Conservation (phyloP, 2,329 filamentous ascomycete species). For the Cladosporium sp. region DNA sequence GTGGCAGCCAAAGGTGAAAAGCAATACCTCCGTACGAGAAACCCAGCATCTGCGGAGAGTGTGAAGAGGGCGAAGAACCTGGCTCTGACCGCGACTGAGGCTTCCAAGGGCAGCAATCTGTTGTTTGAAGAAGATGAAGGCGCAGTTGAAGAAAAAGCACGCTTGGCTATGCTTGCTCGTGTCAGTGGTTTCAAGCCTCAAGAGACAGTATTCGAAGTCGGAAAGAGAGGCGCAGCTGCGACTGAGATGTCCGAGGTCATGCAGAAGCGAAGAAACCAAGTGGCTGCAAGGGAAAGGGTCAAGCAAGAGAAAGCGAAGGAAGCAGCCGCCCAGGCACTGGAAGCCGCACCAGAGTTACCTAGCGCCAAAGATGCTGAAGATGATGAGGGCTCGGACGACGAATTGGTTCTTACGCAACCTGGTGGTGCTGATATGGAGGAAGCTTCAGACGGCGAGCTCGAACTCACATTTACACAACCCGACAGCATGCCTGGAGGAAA, state of each 20-base stretch:
- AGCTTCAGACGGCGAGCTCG: constrained; percentile 50
- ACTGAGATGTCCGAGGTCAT: constrained; percentile 70
- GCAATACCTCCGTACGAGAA: constrained; percentile 83
- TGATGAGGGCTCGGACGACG: constrained; percentile 32
- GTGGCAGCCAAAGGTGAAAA: constrained; percentile 88
- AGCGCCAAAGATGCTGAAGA: constrained; percentile 35
- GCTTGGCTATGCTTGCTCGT: constrained; percentile 79
- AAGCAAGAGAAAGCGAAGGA: constrained; percentile 36
- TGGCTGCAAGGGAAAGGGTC: constrained; percentile 47
- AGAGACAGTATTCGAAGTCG: constrained; percentile 96
- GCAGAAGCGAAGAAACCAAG: constrained; percentile 65
- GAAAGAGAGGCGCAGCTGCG: constrained; percentile 61
- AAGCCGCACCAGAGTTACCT: constrained; percentile 1
- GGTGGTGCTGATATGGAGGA: constrained; percentile 35
- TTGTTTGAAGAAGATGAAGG: constrained; percentile 64
- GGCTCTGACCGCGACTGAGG: constrained; percentile 53
- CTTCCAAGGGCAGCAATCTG: constrained; percentile 70
- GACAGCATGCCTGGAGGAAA: constrained; percentile 16
- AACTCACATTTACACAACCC: constrained; percentile 45
- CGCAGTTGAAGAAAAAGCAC: constrained; percentile 61
- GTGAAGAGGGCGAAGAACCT: constrained; percentile 81
- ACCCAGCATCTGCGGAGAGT: constrained; percentile 84
- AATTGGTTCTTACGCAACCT: constrained; percentile 32
- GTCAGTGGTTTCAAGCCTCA: constrained; percentile 84
- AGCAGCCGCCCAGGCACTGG: constrained; percentile 12